A percentile compares a stretch with the other conserved stretches of the same genome.
Evolutionary conservation across 345 rosid genomes (phyloP).

Genomic region (Tarenaya hassleriana): DNA sequence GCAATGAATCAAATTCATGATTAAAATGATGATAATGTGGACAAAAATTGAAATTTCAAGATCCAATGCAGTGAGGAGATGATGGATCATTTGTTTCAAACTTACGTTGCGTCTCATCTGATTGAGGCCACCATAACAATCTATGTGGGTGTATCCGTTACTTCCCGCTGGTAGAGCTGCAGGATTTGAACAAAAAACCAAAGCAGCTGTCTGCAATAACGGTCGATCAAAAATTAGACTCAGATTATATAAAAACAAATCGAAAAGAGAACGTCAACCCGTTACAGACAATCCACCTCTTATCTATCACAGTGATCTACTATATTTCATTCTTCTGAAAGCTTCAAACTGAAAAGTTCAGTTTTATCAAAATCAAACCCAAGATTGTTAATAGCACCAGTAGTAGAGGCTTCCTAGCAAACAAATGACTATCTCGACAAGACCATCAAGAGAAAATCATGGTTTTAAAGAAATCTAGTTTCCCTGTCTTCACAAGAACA

Average conservation of each 20-base stretch:
- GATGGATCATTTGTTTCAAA: conserved; percentile 1
- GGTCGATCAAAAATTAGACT: conserved; percentile 50
- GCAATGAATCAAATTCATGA: conserved; percentile 26
- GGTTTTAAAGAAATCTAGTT: neutral
- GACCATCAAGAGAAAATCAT: neutral
- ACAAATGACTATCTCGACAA: neutral
- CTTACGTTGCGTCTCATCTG: conserved; percentile 98
- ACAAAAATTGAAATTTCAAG: too few species aligned
- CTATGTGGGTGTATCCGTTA: conserved; percentile 86
- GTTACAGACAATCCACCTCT: conserved; percentile 15
- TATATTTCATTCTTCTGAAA: too few species aligned
- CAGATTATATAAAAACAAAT: conserved; percentile 33
- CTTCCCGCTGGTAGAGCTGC: conserved; percentile 76
- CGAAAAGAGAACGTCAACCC: conserved; percentile 23
- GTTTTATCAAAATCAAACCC: neutral
- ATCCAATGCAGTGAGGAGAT: too few species aligned
- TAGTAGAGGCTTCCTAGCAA: too few species aligned
- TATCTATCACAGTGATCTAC: neutral
- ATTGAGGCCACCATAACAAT: conserved; percentile 96
- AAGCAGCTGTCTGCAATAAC: conserved; percentile 92
- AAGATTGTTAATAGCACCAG: neutral
- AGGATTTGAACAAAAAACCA: conserved; percentile 92
- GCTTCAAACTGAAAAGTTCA: neutral
- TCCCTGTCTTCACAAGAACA: neutral
- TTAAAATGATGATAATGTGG: too few species aligned